Evolutionary conservation across 2,329 filamentous ascomycete genomes (phyloP).

Genomic region (Tolypocladium tundrense): DNA sequence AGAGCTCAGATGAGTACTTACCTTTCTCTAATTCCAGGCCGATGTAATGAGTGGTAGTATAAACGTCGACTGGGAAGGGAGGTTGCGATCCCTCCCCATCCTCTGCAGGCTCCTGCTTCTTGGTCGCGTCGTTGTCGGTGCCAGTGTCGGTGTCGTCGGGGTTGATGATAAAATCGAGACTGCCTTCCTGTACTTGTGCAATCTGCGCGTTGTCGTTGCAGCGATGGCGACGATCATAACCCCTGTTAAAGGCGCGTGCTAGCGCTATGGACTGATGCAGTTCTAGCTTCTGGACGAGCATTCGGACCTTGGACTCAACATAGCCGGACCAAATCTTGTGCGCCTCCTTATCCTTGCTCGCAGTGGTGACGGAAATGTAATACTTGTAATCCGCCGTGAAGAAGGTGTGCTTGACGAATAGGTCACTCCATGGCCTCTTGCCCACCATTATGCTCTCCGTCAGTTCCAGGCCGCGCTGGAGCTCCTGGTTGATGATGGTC

Average conservation of each 20-base stretch:
- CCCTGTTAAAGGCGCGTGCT: conserved; percentile 87
- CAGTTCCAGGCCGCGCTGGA: conserved; percentile 67
- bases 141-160: conserved; percentile 25
- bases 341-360: conserved; percentile 72
- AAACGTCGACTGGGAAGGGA: conserved; percentile 39
- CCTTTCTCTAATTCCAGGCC: conserved; percentile 71
- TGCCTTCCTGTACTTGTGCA: conserved; percentile 44
- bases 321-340: conserved; percentile 84
- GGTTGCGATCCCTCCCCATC: conserved; percentile 28
- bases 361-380: conserved; percentile 79
- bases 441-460: conserved; percentile 70
- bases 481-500: conserved; percentile 71
- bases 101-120: conserved; percentile 26
- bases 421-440: conserved; percentile 70
- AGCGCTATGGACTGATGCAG: conserved; percentile 68
- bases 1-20: conserved; percentile 28
- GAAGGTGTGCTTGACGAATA: conserved; percentile 86
- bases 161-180: conserved; percentile 33
- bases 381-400: conserved; percentile 93
- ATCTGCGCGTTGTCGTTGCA: conserved; percentile 46
- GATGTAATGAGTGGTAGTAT: conserved; percentile 90
- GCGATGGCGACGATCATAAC: conserved; percentile 72
- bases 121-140: neutral
- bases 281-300: conserved; percentile 76
- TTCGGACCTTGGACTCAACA: conserved; percentile 85